Evolutionary conservation across 2,329 filamentous ascomycete species (phyloP).

Genomic region (Fusarium fracticaudum): DNA sequence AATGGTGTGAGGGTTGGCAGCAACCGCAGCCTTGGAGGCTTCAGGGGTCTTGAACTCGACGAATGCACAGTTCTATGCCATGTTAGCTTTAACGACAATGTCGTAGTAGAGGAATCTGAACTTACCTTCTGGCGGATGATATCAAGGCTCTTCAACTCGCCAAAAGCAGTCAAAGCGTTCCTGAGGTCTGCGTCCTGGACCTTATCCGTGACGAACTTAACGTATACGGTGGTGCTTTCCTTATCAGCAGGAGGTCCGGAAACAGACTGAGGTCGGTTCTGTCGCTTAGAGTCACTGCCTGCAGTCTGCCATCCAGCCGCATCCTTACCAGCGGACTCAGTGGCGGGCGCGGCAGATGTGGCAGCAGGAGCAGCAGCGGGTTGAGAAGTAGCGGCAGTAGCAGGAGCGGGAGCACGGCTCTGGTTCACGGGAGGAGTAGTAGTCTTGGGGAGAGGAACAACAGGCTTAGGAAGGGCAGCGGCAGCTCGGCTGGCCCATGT

Average conservation of each 20-base stretch:
- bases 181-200: constrained; percentile 79
- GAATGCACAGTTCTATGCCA: constrained; percentile 87
- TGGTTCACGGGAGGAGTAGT: constrained; percentile 62
- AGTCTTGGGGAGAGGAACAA: constrained; percentile 67
- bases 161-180: constrained; percentile 75
- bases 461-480: constrained; percentile 65
- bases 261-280: constrained; percentile 76
- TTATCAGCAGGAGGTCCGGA: constrained; percentile 71
- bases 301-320: constrained; percentile 82
- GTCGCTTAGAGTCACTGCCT: constrained; percentile 83
- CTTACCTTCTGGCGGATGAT: constrained; percentile 85
- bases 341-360: constrained; percentile 49
- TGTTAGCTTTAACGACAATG: constrained; percentile 17
- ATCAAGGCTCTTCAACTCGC: constrained; percentile 77
- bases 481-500: constrained; percentile 78
- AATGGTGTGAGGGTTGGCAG: constrained; percentile 86
- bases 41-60: constrained; percentile 88
- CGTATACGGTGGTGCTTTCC: constrained; percentile 84
- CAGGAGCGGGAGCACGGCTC: constrained; percentile 62
- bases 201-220: constrained; percentile 95
- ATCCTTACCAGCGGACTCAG: constrained; percentile 62
- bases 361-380: constrained; percentile 53
- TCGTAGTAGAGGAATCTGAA: neutral
- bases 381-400: constrained; percentile 46
- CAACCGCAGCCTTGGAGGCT: constrained; percentile 83